phyloP scores from a whole-genome alignment of 345 rosid genomes.

The Excoecaria agallocha region DNA sequence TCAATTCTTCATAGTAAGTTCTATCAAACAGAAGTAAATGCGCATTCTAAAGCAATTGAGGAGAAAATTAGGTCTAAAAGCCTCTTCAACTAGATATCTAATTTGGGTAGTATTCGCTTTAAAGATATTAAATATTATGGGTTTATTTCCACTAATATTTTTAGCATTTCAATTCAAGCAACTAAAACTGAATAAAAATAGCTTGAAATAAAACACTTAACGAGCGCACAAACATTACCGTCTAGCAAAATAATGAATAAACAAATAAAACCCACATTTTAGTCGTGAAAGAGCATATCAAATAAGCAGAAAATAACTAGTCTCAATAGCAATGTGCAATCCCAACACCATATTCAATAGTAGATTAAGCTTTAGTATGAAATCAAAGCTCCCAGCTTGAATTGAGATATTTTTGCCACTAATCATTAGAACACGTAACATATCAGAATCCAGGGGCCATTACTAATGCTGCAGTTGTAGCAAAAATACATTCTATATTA shows the following conservation, averaged over 20 bases:
- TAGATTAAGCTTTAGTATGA: background rate
- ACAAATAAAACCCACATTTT: background rate
- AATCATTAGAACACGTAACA: background rate
- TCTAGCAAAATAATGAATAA: background rate
- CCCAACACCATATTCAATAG: background rate
- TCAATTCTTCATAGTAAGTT: no score
- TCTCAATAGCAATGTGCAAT: background rate
- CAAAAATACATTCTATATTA: no score
- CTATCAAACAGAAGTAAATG: background rate
- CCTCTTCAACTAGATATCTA: no score
- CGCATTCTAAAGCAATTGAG: background rate
- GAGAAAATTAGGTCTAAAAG: background rate
- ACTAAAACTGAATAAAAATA: background rate
- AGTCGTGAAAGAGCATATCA: background rate
- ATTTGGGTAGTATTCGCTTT: no score
- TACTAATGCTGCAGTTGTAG: background rate
- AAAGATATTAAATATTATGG: background rate
- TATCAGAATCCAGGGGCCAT: background rate
- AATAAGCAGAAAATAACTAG: background rate
- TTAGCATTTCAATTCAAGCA: background rate
- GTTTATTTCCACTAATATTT: background rate
- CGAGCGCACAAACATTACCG: background rate
- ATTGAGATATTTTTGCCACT: background rate
- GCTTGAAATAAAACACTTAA: background rate
- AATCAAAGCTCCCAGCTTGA: conserved; percentile 3